These are phyloP conservation scores for Apiotrichum domesticum DNA, from an alignment of 1,284 basidiomycete genomes.

Conservation along the genomic window DNA sequence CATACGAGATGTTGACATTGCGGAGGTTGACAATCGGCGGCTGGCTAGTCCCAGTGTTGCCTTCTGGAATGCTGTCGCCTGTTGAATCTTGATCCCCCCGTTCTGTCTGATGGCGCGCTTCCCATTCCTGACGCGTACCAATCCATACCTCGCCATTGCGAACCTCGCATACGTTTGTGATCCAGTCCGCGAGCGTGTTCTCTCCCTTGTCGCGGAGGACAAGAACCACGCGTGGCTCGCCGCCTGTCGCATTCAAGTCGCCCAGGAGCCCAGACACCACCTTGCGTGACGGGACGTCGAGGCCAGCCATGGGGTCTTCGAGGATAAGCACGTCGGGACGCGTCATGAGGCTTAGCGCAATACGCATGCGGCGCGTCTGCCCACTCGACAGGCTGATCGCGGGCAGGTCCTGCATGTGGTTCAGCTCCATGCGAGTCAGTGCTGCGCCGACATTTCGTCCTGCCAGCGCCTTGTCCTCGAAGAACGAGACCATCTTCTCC, in stretches of 20 bases:
- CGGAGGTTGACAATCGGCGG: constrained; percentile 57
- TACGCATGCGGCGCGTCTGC: constrained; percentile 80
- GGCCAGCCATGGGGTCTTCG: constrained; percentile 63
- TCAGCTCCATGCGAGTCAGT: constrained; percentile 53
- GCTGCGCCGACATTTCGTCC: constrained; percentile 49
- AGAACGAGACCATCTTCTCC: not conserved
- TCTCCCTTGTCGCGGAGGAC: constrained; percentile 64
- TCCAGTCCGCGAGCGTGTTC: constrained; percentile 74
- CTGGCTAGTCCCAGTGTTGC: constrained; percentile 8
- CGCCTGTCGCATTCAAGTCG: constrained; percentile 32
- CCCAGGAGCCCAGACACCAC: constrained; percentile 37
- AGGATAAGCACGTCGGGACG: constrained; percentile 67
- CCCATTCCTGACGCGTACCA: constrained; percentile 50
- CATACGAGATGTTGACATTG: constrained; percentile 67
- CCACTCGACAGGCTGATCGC: constrained; percentile 81
- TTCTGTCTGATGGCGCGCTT: not conserved
- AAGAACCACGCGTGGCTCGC: constrained; percentile 57
- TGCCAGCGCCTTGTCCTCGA: not conserved
- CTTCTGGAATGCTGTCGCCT: not conserved
- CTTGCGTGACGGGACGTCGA: constrained; percentile 39
- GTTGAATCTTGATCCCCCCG: not conserved
- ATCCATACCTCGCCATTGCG: constrained; percentile 51
- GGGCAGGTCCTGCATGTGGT: constrained; percentile 67
- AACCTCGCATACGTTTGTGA: constrained; percentile 64
- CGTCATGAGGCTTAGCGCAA: constrained; percentile 68